phyloP scores from a whole-genome alignment of 2,329 filamentous ascomycete genomes.

The Atkinsonella hypoxylon region DNA sequence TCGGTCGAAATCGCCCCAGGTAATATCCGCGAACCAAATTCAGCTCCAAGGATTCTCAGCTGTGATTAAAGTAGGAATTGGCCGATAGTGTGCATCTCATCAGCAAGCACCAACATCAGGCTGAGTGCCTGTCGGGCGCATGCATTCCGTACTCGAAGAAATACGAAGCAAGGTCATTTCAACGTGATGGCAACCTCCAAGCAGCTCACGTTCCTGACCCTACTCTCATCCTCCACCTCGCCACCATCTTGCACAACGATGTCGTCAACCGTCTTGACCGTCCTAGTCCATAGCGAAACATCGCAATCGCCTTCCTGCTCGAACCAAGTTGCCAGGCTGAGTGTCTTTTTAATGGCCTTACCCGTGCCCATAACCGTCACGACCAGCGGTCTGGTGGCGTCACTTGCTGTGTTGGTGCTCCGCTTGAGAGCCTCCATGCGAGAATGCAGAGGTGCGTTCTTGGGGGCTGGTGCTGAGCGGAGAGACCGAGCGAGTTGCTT shows the following conservation, averaged over 20 bases:
- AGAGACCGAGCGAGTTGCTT: slow-evolving; percentile 47
- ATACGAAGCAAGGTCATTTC: slow-evolving; percentile 21
- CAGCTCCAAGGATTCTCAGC: no score
- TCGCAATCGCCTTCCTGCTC: slow-evolving; percentile 45
- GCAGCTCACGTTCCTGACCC: slow-evolving; percentile 37
- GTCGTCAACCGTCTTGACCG: slow-evolving; percentile 56
- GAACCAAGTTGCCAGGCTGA: slow-evolving; percentile 54
- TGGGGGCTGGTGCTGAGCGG: slow-evolving; percentile 32
- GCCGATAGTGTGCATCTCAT: neutral
- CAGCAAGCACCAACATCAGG: neutral
- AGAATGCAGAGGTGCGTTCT: slow-evolving; percentile 31
- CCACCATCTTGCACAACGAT: slow-evolving; percentile 34
- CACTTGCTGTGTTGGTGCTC: slow-evolving; percentile 15
- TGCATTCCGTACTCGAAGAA: no score
- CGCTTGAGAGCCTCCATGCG: slow-evolving; percentile 32
- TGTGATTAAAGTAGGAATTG: neutral
- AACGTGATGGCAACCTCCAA: slow-evolving; percentile 37
- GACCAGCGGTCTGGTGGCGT: neutral
- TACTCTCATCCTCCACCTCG: slow-evolving; percentile 24
- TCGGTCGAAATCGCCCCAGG: neutral
- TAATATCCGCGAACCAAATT: neutral
- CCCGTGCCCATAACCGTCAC: slow-evolving; percentile 55
- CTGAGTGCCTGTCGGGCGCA: neutral
- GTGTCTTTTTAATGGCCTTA: slow-evolving; percentile 50
- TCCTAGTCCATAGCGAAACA: slow-evolving; percentile 50